Base-by-base conservation (phyloP, 2,329 filamentous ascomycete species). In the Calonectria pteridis region DNA sequence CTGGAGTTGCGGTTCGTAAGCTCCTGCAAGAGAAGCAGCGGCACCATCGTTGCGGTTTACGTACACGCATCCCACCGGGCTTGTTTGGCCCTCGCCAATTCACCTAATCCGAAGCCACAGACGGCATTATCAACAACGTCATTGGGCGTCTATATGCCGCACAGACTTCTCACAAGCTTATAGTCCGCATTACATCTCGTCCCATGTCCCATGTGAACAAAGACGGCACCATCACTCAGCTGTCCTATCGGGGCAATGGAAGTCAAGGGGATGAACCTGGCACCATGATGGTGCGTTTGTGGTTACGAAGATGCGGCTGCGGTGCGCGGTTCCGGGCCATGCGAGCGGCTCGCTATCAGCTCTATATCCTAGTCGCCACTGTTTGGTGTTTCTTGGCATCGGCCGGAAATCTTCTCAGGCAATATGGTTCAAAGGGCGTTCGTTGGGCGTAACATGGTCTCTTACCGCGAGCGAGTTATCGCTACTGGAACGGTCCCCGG, bases 381-480 rank as follows among this genome's bases (percentile, higher is more conserved):
- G 64, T 49, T 28, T 31, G 23, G 46, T 64, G 37, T 67, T 53
- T 62, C 55, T 72, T 72, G 58, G 65, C 70, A 46, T 40, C n/a
- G 26, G 35, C 23, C 4, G 9, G 37, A 50, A 23, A 49, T 64
- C 29, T 31, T 71, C 29, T 67, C 63, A n/a, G 33, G 10, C 10
- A 67, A 65, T 18, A 18, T 40, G 13, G 35, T n/a, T 37, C 33
- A 35, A 63, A 64, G 59, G 10, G 50, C 62, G 51, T 49, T 49
- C 67, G 55, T 40, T 63, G 29, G 53, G 43, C 46, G 55, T 69
- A 66, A 75, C 67, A 62, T 65, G 69, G 74, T 74, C 72, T 76
- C 55, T 59, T 50, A 46, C 67, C 69, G 66, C 50, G 31, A 63
- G 26, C 67, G 55, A 29, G 16, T 33, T 49, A 40, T 33, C 26